Base-by-base conservation (phyloP, 2,329 filamentous ascomycete species). In the Penicillium olsonii region DNA sequence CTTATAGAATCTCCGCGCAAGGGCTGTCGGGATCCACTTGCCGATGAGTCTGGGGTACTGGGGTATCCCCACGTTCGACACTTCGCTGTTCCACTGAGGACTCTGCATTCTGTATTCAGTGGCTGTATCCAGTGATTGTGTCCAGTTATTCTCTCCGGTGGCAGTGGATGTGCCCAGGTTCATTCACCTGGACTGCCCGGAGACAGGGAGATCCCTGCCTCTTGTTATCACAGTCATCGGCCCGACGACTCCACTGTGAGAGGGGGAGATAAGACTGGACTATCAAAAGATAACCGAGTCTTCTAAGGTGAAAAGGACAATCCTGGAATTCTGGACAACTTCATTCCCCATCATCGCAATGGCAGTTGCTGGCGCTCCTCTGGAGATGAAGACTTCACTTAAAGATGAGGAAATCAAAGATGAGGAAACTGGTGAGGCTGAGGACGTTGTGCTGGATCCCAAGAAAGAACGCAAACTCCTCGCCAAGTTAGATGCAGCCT, bases 381-480 rank as follows among this genome's bases (percentile, higher is more conserved):
- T 56, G 43, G 54, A 54, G 14, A 42, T 45, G 27, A 61, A 46
- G 5, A 31, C 34, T 10, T 50, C 55, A 33, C 24, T 52, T n/a
- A 57, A 64, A 14, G 46, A 53, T n/a, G n/a, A n/a, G n/a, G n/a
- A n/a, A n/a, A n/a, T n/a, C n/a, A n/a, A n/a, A n/a, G 45, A 60
- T 6, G 57, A 60, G 7, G 31, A 46, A 2, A 15, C 58, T 10
- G 54, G 56, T 7, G 63, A 59, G 15, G 45, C 54, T 20, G 47
- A 57, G 2, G 60, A 67, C 35, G 51, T 66, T 17, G 55, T 60
- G 7, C 58, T 80, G 15, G 77, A 80, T 51, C 68, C 71, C 1
- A 67, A 60, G 17, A 75, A 74, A 45, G 78, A 80, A 58, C 66
- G 61, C 42, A 74, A 69, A 45, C 64, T 81, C 2, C 69, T 81